Conservation (phyloP, 2,329 filamentous ascomycete species). For the Trichophyton schoenleinii region DNA sequence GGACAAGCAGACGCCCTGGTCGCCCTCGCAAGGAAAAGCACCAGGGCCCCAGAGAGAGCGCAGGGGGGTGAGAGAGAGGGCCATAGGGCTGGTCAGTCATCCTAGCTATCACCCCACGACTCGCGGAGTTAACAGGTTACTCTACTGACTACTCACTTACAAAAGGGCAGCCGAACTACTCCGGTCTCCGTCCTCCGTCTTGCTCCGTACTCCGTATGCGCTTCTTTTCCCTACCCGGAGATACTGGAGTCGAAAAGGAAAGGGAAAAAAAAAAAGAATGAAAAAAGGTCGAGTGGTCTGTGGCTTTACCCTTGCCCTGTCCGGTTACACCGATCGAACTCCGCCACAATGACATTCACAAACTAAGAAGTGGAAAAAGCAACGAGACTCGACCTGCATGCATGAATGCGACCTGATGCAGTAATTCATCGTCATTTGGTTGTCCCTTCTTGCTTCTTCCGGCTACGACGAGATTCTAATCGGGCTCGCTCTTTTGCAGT, state of each 20-base stretch:
- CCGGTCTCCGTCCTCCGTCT: background rate
- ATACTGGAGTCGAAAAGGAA: background rate
- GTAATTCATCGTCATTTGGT: constrained; percentile 1
- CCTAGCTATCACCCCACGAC: too few species aligned
- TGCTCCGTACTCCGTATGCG: too few species aligned
- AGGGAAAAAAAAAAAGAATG: too few species aligned
- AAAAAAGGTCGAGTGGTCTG: background rate
- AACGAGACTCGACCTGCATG: background rate
- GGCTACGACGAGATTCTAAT: background rate
- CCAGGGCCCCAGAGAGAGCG: too few species aligned
- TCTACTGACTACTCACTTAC: background rate
- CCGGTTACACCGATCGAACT: background rate
- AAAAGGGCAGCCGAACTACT: background rate
- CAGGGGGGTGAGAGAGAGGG: too few species aligned
- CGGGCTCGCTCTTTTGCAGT: background rate
- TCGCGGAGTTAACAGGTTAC: background rate
- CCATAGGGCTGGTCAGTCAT: too few species aligned
- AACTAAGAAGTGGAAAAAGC: background rate
- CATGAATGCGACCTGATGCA: background rate
- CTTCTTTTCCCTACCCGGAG: background rate
- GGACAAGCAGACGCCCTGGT: background rate
- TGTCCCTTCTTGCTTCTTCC: background rate
- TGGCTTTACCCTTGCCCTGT: background rate
- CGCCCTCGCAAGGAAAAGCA: too few species aligned
- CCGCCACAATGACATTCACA: background rate